Base-by-base conservation (phyloP, 1,284 basidiomycete species). In the Ceratobasidium sp. region DNA sequence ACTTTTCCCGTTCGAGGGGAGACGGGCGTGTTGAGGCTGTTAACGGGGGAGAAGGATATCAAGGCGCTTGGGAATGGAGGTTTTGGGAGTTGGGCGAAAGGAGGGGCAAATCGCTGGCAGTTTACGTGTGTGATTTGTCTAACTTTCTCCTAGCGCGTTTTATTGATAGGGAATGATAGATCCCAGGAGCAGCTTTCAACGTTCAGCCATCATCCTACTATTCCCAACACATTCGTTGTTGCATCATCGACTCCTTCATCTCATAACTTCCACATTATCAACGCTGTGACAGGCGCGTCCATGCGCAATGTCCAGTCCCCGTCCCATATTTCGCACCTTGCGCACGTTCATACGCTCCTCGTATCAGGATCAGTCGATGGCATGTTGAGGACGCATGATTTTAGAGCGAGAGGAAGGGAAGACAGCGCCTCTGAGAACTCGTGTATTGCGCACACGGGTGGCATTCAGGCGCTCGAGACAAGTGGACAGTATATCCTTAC, bases 291-390 rank as follows among this genome's bases (percentile, higher is more conserved):
- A 0, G 95, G 95, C n/a, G 87, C 87, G 70, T 85, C 91, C 40
- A 86, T 94, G 39, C 90, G 93, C 64, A 88, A 91, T 81, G 87
- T 90, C 15, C 83, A 90, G 39, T 87, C 88, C 5, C 85, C 90
- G 13, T 91, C 92, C 0, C 84, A 91, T 28, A 85, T 93, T 77
- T 91, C 89, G 2, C 91, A 94, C 79, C 87, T 95, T 9, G 89
- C 91, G 79, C 89, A 90, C 69, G 90, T 92, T 13, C 89, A 90
- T 82, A 90, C 90, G 0, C 84, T 88, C 60, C 86, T 98, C 44
- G 85, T 97, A 23, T 92, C 94, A 26, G 96, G 95, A 0, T 92
- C 92, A 6, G 89, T 93, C 7, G 96, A 98, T 84, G 97, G 97
- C 0, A 91, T 89, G 83, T 85, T 99, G 18, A 90, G 96, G 33